Percentiles rank a stretch among this genome's conserved stretches.
phyloP scores from a whole-genome alignment of 1,284 basidiomycete genomes.

The Naganishia sp. region DNA sequence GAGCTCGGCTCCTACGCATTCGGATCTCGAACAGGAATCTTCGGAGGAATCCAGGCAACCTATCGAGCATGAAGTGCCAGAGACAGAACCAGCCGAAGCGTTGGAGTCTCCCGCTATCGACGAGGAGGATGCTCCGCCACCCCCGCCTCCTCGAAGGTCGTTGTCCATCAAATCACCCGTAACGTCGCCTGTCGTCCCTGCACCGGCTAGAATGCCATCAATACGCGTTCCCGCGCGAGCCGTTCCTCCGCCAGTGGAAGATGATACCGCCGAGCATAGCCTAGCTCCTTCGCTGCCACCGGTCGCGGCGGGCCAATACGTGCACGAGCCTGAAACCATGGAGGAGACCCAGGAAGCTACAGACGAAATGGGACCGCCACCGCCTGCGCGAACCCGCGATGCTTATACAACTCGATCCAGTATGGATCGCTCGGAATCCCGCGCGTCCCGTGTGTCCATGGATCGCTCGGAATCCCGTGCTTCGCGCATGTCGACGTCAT shows the following conservation, averaged over 20 bases:
- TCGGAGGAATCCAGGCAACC: neutral
- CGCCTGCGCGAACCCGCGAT: slow-evolving; percentile 38
- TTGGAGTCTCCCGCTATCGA: neutral
- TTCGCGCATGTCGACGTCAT: slow-evolving; percentile 32
- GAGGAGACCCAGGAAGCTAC: slow-evolving; percentile 32
- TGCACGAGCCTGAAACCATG: slow-evolving; percentile 23
- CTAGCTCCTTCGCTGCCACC: slow-evolving; percentile 25
- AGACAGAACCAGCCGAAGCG: neutral
- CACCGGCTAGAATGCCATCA: slow-evolving; percentile 1
- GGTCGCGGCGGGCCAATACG: slow-evolving; percentile 8
- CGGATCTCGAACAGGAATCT: neutral
- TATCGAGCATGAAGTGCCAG: neutral
- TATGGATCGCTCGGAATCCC: slow-evolving; percentile 37
- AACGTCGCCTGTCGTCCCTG: neutral
- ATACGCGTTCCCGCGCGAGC: slow-evolving; percentile 7
- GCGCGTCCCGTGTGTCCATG: slow-evolving; percentile 34
- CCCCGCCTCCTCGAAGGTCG: slow-evolving; percentile 32
- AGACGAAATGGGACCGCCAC: slow-evolving; percentile 33
- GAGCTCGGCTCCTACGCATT: neutral
- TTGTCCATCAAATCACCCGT: slow-evolving; percentile 22
- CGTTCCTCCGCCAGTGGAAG: slow-evolving; percentile 21
- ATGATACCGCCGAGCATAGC: slow-evolving; percentile 33
- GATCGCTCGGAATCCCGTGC: slow-evolving; percentile 37
- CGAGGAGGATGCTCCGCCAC: slow-evolving; percentile 35
- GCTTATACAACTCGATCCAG: slow-evolving; percentile 21